phyloP scores from a whole-genome alignment of 1,139 yeast species.

The Yamadazyma songkhlaensis region DNA sequence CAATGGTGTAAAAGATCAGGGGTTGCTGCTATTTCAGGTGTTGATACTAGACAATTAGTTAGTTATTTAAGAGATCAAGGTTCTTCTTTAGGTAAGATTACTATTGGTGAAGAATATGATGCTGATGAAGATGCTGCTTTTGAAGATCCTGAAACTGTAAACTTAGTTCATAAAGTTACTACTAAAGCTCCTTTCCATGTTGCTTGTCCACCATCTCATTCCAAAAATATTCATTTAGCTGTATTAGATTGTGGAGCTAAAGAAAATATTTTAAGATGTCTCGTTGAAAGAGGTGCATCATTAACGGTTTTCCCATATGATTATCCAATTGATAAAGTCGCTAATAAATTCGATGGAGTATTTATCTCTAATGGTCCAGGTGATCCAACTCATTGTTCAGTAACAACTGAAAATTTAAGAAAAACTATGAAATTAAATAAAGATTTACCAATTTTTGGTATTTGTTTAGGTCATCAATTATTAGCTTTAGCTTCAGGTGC shows the following conservation, averaged over 20 bases:
- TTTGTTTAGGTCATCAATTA: conserved; percentile 95
- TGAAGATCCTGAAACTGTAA: conserved; percentile 87
- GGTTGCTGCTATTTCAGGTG: conserved; percentile 95
- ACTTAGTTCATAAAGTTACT: conserved; percentile 89
- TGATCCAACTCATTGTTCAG: conserved; percentile 90
- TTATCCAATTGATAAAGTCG: conserved; percentile 88
- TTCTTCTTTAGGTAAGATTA: conserved; percentile 84
- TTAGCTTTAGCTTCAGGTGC: conserved; percentile 95
- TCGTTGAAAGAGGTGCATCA: conserved; percentile 92
- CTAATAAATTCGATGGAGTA: conserved; percentile 88
- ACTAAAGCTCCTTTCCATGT: conserved; percentile 95
- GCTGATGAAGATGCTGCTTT: conserved; percentile 91
- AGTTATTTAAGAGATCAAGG: conserved; percentile 93
- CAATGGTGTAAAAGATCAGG: conserved; percentile 97
- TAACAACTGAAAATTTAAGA: conserved; percentile 73
- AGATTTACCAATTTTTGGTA: conserved; percentile 90
- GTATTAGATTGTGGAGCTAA: conserved; percentile 97
- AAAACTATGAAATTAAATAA: conserved; percentile 61
- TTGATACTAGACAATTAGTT: conserved; percentile 93
- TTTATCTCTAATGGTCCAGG: conserved; percentile 98
- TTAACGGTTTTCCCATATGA: conserved; percentile 95
- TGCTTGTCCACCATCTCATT: conserved; percentile 57
- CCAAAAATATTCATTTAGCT: conserved; percentile 73
- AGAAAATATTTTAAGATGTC: conserved; percentile 91
- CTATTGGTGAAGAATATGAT: conserved; percentile 87